Percentiles rank a stretch among this genome's conserved stretches.
These are phyloP conservation scores for Blastobotrys persicus DNA, from an alignment of 1,139 yeast species.

Conservation along the genomic window DNA sequence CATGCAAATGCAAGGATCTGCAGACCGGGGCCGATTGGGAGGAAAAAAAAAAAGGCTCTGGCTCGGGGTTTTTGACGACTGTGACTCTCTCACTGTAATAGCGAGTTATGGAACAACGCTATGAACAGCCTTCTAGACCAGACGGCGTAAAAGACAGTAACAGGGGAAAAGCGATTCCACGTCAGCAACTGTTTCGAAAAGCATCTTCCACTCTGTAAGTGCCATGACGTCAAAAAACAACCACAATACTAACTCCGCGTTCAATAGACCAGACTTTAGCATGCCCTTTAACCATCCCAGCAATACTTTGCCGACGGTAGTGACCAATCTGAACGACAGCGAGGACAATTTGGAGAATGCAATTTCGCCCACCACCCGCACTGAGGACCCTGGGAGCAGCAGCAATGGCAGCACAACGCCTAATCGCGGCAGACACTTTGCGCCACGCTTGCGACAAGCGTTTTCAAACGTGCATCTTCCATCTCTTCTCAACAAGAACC, in stretches of 20 bases:
- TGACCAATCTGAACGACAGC: constrained; percentile 13
- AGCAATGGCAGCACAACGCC: constrained; percentile 3
- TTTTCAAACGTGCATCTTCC: constrained; percentile 27
- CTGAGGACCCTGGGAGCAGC: constrained; percentile 1
- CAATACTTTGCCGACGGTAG: constrained; percentile 8
- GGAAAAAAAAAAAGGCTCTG: background rate
- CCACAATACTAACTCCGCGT: background rate
- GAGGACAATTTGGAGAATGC: constrained; percentile 12
- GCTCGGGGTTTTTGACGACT: background rate
- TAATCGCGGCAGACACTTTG: constrained; percentile 6
- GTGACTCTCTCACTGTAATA: background rate
- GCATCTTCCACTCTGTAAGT: constrained; percentile 8
- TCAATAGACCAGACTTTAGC: constrained; percentile 5
- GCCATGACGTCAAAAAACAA: background rate
- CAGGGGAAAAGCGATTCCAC: background rate
- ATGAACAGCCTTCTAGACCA: background rate
- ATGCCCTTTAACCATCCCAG: constrained; percentile 7
- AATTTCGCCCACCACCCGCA: constrained; percentile 15
- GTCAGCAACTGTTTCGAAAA: constrained; percentile 2
- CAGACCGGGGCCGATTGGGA: no score
- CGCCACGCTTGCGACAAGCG: constrained; percentile 24
- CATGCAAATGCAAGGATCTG: no score
- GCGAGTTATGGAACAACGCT: constrained; percentile 1
- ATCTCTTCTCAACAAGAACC: constrained; percentile 5
- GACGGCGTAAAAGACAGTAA: constrained; percentile 3